Base-by-base conservation (phyloP, 2,329 filamentous ascomycete genomes). In the Diaporthe sp. region DNA sequence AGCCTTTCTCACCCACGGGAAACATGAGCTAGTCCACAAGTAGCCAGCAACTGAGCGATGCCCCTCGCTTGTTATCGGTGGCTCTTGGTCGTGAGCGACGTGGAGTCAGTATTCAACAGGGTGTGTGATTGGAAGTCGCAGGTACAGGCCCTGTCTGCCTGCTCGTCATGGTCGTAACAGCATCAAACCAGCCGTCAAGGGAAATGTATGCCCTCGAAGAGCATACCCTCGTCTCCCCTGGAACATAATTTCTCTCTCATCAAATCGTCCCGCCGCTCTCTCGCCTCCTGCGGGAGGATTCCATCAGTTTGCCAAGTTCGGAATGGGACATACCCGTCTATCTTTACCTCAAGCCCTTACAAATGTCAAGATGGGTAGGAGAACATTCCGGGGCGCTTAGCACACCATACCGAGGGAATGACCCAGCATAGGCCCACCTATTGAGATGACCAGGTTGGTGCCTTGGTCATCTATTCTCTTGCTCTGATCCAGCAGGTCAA, bases 11-110 rank as follows among this genome's bases (percentile, higher is more conserved):
- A 31, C 22, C 19, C 46, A 39, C 31, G 31, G 31, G 46, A 37
- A 68, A 46, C 12, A 37, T 53, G 62, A 39, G 46, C 62, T 53
- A 68, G 62, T 17, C 31, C 31, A 28, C 31, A 25, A 70, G n/a
- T 51, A 39, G 49, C 13, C 46, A 53, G 13, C 22, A 22, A 17
- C 7, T 53, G 62, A 28, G 22, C 46, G 31, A 53, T 42, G 13
- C 42, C 22, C 15, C 42, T 10, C 49, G 25, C 42, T 65, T 17
- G 60, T 55, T 22, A 55, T 53, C 3, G 34, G 19, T 51, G 44
- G 46, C 12, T 22, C 22, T 68, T 10, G 51, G 9, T 17, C n/a
- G 1, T 31, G 25, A 28, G 22, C 49, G 6, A 51, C 13, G 31
- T 34, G 34, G 62, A 25, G 19, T 22, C 6, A 17, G 31, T 4